Percentiles rank a stretch among this genome's conserved stretches.
These are phyloP conservation scores for Globisporangium mamillatum DNA, from an alignment of 352 stramenopile species.

Conservation along the genomic window DNA sequence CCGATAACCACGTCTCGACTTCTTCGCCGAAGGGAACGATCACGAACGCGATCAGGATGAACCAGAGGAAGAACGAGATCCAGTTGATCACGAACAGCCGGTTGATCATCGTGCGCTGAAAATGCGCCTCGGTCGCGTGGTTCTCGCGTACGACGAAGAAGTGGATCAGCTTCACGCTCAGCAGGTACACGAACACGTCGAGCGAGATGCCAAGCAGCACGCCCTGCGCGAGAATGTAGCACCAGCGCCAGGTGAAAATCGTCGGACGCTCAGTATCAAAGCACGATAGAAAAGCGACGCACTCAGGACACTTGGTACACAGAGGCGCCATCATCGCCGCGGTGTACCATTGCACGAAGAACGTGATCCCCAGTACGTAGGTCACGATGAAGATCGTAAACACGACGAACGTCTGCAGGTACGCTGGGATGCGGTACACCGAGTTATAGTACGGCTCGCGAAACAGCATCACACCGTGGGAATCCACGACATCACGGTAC, in stretches of 20 bases:
- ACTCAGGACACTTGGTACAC: constrained; percentile 71
- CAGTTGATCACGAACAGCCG: constrained; percentile 87
- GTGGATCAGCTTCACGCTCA: constrained; percentile 81
- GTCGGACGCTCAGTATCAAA: constrained; percentile 75
- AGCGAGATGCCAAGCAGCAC: constrained; percentile 80
- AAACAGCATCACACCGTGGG: constrained; percentile 66
- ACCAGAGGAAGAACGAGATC: constrained; percentile 90
- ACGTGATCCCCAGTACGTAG: constrained; percentile 76
- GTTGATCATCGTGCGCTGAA: constrained; percentile 84
- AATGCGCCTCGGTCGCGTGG: constrained; percentile 75
- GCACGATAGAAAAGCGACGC: constrained; percentile 74
- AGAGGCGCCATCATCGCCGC: constrained; percentile 83
- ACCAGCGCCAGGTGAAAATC: constrained; percentile 74
- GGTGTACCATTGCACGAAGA: constrained; percentile 88
- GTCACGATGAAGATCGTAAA: constrained; percentile 78
- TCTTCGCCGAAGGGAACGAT: constrained; percentile 82
- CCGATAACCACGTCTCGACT: constrained; percentile 76
- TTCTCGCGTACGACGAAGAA: constrained; percentile 85
- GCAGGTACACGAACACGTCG: constrained; percentile 80
- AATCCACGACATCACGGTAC: constrained; percentile 75
- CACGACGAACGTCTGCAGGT: constrained; percentile 78
- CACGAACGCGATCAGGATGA: constrained; percentile 86
- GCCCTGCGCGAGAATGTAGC: constrained; percentile 82
- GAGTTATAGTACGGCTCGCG: constrained; percentile 84
- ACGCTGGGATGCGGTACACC: constrained; percentile 70